Conservation (phyloP, 1,284 basidiomycete species). For the Cerioporus squamosus region DNA sequence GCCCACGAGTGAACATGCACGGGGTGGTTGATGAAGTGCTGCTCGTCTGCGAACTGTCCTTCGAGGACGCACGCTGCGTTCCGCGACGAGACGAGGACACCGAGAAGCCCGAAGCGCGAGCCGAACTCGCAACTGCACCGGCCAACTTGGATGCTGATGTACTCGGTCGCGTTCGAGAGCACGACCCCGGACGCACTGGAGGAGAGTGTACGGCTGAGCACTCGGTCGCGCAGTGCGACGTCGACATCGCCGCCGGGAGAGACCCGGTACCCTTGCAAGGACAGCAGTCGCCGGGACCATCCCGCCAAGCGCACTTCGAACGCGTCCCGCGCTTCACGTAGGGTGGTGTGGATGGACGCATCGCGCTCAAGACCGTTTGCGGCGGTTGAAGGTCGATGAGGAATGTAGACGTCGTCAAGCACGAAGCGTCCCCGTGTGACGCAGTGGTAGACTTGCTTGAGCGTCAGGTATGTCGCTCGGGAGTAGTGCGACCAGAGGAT, state of each 20-base stretch:
- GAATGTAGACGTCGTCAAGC: background rate
- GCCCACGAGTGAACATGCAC: slow-evolving; percentile 16
- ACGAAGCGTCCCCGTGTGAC: background rate
- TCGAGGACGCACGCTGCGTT: background rate
- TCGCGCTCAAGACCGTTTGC: slow-evolving; percentile 5
- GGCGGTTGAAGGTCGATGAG: background rate
- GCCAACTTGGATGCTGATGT: slow-evolving; percentile 9
- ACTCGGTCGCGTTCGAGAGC: background rate
- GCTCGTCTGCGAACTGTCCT: background rate
- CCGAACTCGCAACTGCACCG: slow-evolving; percentile 11
- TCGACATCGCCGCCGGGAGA: background rate
- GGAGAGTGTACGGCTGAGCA: background rate
- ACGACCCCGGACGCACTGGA: background rate
- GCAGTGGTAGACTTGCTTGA: background rate
- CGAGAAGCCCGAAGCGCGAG: background rate
- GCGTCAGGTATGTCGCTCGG: background rate
- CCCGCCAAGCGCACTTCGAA: slow-evolving; percentile 12
- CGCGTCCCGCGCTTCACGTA: background rate
- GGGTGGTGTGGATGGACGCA: background rate
- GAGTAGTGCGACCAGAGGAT: slow-evolving; percentile 4
- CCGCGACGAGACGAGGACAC: background rate
- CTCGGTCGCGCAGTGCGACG: background rate
- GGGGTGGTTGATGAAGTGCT: slow-evolving; percentile 2
- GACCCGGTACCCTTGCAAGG: background rate
- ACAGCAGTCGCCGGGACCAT: slow-evolving; percentile 7